Evolutionary conservation across 805 yeast genomes (phyloP), one percentile per base, ranked within the genome.

Genomic region (Sugiyamaella mastotermitis): DNA sequence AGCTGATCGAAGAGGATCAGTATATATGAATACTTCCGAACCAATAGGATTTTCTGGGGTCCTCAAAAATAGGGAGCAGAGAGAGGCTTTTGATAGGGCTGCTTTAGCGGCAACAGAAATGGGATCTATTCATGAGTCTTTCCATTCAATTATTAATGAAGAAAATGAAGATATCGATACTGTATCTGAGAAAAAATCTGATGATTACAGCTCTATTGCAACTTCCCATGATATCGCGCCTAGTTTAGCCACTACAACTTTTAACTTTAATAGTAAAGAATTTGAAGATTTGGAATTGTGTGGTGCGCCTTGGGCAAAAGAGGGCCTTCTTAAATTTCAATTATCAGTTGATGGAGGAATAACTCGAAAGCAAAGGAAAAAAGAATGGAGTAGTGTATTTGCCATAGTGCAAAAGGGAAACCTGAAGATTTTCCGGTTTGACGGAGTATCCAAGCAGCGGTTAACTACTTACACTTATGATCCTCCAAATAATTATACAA

Each of bases 291-390:
- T 80, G 41, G 86, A 78, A 49, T 63, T 76, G 31, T 69, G 70
- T 35, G 90, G 88, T 1, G 76, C 87, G 1, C 90, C 92, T 1
- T 82, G 84, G 75, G 68, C 78, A 37, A 78, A 82, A 52, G 88
- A 82, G 58, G 88, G 92, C 0, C 55, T 81, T 26, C 64, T 79
- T 48, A 43, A 49, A 26, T 45, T 44, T 23, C 49, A 49, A 22
- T 37, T 42, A 8, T 41, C 30, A 21, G 15, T 37, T 65, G 71
- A 45, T 37, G 43, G 42, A 23, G 43, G 42, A 22, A 25, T 37
- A 11, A 31, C 46, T 15, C 8, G 40, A 29, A 41, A 44, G 33
- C 42, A 42, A 31, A 31, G 47, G 27, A 51, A 56, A 38, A 45
- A 43, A 27, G 40, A 48, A 13, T 69, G 72, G 72, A 53, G 53